Evolutionary conservation across 768 basidiomycete genomes (phyloP).

Genomic region (Cyclocybe cylindracea): DNA sequence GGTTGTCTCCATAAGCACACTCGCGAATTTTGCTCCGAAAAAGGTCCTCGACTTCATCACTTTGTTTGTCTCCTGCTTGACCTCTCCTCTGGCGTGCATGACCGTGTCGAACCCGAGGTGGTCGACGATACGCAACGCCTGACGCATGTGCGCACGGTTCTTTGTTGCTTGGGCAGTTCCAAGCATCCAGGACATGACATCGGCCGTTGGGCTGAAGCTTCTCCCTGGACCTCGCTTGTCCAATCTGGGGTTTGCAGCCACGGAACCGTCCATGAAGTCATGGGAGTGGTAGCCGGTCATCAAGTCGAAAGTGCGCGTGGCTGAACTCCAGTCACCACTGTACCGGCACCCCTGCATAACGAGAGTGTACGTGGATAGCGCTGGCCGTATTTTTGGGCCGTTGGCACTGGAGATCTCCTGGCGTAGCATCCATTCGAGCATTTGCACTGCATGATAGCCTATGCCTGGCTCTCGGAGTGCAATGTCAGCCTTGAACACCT

Average conservation of each 20-base stretch:
- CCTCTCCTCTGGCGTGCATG: constrained; percentile 22
- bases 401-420: constrained; percentile 48
- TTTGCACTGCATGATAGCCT: constrained; percentile 54
- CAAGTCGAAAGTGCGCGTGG: constrained; percentile 60
- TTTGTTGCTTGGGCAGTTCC: constrained; percentile 57
- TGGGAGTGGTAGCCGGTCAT: constrained; percentile 68
- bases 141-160: constrained; percentile 52
- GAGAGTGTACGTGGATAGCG: constrained; percentile 56
- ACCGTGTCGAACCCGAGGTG: constrained; percentile 43
- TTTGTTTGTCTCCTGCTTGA: constrained; percentile 29
- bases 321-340: constrained; percentile 60
- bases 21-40: constrained; percentile 49
- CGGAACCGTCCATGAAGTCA: constrained; percentile 53
- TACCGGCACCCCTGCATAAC: constrained; percentile 68
- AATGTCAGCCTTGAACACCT: constrained; percentile 58
- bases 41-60: constrained; percentile 37
- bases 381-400: constrained; percentile 47
- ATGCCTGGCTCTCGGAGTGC: constrained; percentile 37
- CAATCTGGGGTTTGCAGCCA: constrained; percentile 33
- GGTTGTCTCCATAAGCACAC: constrained; percentile 42
- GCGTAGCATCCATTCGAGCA: constrained; percentile 69
- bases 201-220: constrained; percentile 48
- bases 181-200: constrained; percentile 56
- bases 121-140: constrained; percentile 60
- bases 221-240: constrained; percentile 44